phyloP scores from a whole-genome alignment of 306 rosid genomes.

The Trichosanthes cucumerina region DNA sequence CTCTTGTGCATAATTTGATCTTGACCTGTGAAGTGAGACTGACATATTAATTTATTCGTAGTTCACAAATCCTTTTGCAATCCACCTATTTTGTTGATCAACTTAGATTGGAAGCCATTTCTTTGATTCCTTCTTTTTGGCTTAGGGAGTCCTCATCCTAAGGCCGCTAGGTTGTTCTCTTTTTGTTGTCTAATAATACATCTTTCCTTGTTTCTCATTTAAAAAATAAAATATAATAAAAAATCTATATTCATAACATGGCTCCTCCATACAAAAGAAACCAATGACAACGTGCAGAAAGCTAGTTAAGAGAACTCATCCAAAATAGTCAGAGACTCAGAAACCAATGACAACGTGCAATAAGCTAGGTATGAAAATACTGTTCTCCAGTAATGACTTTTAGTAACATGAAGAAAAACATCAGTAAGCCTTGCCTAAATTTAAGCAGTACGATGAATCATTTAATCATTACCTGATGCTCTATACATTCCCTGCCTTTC shows the following conservation, averaged over 20 bases:
- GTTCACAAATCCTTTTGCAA: not conserved
- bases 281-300: not conserved
- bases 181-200: not conserved
- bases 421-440: not conserved
- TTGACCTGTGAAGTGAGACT: not conserved
- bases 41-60: not conserved
- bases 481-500: slow-evolving; percentile 90
- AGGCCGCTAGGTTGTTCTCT: not conserved
- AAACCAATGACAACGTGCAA: not conserved
- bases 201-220: not conserved
- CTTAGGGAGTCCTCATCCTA: not conserved
- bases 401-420: not conserved
- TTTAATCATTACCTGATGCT: slow-evolving; percentile 59
- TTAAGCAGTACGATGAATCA: not conserved
- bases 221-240: not conserved
- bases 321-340: not conserved
- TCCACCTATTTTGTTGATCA: not conserved
- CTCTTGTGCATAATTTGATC: not conserved
- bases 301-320: not conserved
- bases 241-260: not conserved
- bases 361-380: not conserved
- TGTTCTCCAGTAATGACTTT: not conserved
- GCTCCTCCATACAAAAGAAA: not conserved
- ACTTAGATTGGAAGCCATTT: not conserved
- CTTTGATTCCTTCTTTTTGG: not conserved